Conservation (phyloP, 768 basidiomycete genomes). For the Suillus subaureus region DNA sequence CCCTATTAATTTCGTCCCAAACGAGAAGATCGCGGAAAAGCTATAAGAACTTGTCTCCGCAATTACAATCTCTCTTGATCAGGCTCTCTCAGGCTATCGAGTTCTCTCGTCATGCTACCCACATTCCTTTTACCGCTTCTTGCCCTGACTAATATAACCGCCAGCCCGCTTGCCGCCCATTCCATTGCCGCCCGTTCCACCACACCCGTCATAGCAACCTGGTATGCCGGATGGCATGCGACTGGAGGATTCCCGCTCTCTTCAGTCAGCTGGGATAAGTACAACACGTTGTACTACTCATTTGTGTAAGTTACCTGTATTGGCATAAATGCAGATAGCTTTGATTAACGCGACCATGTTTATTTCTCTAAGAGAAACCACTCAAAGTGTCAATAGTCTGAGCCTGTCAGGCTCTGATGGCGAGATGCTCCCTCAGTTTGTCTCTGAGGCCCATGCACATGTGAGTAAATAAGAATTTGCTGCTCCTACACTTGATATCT, state of each 20-base stretch:
- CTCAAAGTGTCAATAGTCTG: conserved; percentile 33
- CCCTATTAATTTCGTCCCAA: background rate
- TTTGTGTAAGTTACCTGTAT: conserved; percentile 50
- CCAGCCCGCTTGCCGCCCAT: background rate
- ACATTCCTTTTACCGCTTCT: conserved; percentile 1
- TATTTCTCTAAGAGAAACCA: conserved; percentile 31
- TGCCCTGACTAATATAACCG: background rate
- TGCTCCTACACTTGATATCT: background rate
- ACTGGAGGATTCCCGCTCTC: conserved; percentile 51
- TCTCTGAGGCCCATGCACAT: conserved; percentile 42
- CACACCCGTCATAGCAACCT: conserved; percentile 48
- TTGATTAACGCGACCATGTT: background rate
- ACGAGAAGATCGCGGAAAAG: background rate
- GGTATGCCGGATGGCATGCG: conserved; percentile 73
- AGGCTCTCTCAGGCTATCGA: background rate
- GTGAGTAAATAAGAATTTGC: conserved; percentile 22
- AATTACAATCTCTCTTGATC: too few species aligned
- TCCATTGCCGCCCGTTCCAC: background rate
- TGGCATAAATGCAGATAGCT: background rate
- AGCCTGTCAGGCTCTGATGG: conserved; percentile 46
- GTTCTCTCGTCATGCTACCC: conserved; percentile 1
- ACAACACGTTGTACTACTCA: conserved; percentile 68
- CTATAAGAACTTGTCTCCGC: background rate
- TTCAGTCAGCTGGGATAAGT: conserved; percentile 68
- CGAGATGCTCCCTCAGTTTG: conserved; percentile 56